A percentile compares a stretch with the other conserved stretches of the same genome.
These are phyloP conservation scores for Petrea volubilis DNA, from an alignment of 257 asterid genomes.

Conservation along the genomic window DNA sequence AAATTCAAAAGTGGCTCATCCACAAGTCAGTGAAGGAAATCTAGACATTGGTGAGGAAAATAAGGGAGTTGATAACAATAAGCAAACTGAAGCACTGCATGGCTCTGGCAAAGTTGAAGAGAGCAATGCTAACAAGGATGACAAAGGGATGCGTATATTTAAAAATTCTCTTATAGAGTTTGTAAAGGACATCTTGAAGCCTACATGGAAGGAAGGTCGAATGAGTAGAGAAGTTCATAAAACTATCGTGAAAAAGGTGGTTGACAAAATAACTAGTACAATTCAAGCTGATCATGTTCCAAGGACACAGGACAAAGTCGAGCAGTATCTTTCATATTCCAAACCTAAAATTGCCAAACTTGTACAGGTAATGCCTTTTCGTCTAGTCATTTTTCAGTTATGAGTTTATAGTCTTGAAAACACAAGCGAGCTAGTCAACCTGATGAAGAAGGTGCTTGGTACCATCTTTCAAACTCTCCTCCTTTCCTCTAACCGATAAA, in stretches of 20 bases:
- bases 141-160: conserved; percentile 73
- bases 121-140: conserved; percentile 60
- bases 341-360: conserved; percentile 84
- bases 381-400: background rate
- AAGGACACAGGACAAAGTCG: conserved; percentile 71
- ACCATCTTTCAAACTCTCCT: background rate
- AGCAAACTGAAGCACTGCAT: conserved; percentile 38
- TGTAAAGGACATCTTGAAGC: conserved; percentile 88
- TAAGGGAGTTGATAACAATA: conserved; percentile 42
- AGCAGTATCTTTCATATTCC: conserved; percentile 71
- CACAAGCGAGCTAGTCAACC: background rate
- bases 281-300: conserved; percentile 75
- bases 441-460: background rate
- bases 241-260: conserved; percentile 90
- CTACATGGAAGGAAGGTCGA: conserved; percentile 89
- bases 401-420: background rate
- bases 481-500: background rate
- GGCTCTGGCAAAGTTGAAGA: conserved; percentile 55
- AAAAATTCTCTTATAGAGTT: conserved; percentile 79
- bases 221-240: conserved; percentile 96
- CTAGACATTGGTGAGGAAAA: conserved; percentile 27
- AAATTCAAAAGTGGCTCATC: conserved; percentile 24
- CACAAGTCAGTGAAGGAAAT: conserved; percentile 39
- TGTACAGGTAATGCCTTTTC: conserved; percentile 62
- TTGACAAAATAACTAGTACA: conserved; percentile 80